Evolutionary conservation across 2,329 filamentous ascomycete genomes (phyloP), one percentile per base, ranked within the genome.

Genomic region (Hymenoscyphus fraxineus): DNA sequence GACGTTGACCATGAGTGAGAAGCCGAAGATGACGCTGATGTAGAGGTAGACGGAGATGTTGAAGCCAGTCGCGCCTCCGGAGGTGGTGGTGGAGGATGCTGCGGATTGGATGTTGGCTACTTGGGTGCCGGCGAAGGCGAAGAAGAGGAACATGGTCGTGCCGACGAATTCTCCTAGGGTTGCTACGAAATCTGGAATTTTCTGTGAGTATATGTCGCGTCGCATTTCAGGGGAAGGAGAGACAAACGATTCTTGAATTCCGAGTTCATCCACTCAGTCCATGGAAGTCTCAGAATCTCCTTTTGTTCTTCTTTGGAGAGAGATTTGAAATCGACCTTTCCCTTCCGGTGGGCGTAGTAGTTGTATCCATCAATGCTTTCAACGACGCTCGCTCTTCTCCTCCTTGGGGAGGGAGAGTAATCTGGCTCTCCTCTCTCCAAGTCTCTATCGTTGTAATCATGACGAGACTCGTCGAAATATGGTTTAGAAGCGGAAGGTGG

Each of bases 251-350:
- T 79, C 74, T 81, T 82, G 65, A 80, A 68, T 59, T 76, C 69
- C 7, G 78, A 80, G 70, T 81, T 78, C 80, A 81, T 81, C 80
- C 79, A 81, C 39, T 79, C 74, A 2, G 76, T 78, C 73, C 78
- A 76, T 1, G 80, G 80, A 27, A 81, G 72, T 41, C 80, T 76
- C 73, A 81, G 74, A 10, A 81, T 78, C 64, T 80, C 73, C 4
- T 73, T 75, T 70, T 77, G 78, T 68, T 81, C 78, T 61, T 79
- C 72, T 0, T 73, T 69, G 6, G 73, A 77, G 54, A 81, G 67
- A 41, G 74, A 72, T 32, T 76, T 75, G 76, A 79, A 80, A 62
- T 80, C 74, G 19, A 80, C 59, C 57, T 59, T 58, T 39, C 7
- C 55, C 51, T 60, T 67, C 12, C 13, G 38, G 12, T 68, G 60